These are phyloP conservation scores for Eudorina sp. DNA, from an alignment of 139 green algal genomes.

Conservation along the genomic window DNA sequence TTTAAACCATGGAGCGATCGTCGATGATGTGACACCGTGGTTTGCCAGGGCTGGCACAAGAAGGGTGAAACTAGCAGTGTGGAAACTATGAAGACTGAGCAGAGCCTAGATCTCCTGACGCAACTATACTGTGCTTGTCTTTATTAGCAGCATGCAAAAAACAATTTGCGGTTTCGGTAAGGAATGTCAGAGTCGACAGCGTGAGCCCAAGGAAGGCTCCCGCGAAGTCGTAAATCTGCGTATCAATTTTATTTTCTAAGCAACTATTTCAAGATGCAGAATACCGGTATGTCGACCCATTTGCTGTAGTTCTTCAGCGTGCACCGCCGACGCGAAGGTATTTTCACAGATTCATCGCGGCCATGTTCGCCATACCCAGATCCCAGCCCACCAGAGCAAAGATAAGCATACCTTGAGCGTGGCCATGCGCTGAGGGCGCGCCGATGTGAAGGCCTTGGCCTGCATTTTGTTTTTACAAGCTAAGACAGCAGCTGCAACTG, in stretches of 20 bases:
- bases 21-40: neutral
- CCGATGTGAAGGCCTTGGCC: slow-evolving; percentile 47
- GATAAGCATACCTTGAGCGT: slow-evolving; percentile 22
- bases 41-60: neutral
- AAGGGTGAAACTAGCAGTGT: neutral
- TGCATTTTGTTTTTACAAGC: slow-evolving; percentile 27
- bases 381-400: neutral
- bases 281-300: neutral
- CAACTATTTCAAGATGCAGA: neutral
- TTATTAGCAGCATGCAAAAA: neutral
- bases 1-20: too few relatives aligned
- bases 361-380: neutral
- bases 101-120: slow-evolving; percentile 2
- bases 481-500: neutral
- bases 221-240: neutral
- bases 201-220: neutral
- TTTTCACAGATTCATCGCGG: neutral
- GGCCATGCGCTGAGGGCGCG: slow-evolving; percentile 24
- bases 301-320: neutral
- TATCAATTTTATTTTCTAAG: neutral
- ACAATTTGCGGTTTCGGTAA: neutral
- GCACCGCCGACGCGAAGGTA: neutral
- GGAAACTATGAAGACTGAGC: neutral
- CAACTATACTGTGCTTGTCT: neutral
- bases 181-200: neutral